These are phyloP conservation scores for Bidens hawaiensis DNA, from an alignment of 140 eudicot genomes.

Conservation along the genomic window DNA sequence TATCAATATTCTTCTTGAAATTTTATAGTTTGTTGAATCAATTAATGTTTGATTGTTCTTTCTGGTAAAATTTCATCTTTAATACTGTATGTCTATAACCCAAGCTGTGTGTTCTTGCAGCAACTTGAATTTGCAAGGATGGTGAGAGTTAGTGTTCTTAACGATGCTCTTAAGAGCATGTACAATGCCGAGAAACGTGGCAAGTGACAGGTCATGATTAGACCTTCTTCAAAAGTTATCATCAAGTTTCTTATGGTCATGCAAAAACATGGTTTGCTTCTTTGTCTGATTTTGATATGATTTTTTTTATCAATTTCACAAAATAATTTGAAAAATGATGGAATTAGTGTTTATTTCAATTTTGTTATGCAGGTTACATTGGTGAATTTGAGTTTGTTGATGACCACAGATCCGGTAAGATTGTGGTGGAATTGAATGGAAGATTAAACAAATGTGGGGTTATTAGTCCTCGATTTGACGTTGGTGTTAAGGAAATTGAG, in stretches of 20 bases:
- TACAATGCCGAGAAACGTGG: slow-evolving; percentile 55
- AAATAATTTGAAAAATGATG: neutral
- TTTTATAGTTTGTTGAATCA: neutral
- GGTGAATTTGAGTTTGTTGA: slow-evolving; percentile 62
- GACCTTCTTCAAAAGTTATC: slow-evolving; percentile 58
- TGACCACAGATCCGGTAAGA: slow-evolving; percentile 57
- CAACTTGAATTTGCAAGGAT: slow-evolving; percentile 17
- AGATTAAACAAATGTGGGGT: slow-evolving; percentile 63
- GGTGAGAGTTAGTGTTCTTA: slow-evolving; percentile 54
- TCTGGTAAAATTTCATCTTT: neutral
- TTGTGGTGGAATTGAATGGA: slow-evolving; percentile 52
- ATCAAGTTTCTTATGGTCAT: slow-evolving; percentile 54
- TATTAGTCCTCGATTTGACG: slow-evolving; percentile 54
- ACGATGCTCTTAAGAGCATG: slow-evolving; percentile 58
- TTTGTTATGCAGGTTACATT: slow-evolving; percentile 34
- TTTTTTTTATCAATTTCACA: neutral
- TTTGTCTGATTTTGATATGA: neutral
- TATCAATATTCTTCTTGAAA: no score
- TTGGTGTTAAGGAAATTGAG: slow-evolving; percentile 55
- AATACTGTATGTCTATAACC: neutral
- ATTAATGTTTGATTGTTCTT: neutral
- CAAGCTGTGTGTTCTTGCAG: slow-evolving; percentile 11
- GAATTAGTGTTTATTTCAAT: neutral
- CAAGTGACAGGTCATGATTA: slow-evolving; percentile 54
- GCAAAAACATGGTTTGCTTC: slow-evolving; percentile 49